Evolutionary conservation across 768 basidiomycete species (phyloP).

Genomic region (Phanerodontia chrysosporium): DNA sequence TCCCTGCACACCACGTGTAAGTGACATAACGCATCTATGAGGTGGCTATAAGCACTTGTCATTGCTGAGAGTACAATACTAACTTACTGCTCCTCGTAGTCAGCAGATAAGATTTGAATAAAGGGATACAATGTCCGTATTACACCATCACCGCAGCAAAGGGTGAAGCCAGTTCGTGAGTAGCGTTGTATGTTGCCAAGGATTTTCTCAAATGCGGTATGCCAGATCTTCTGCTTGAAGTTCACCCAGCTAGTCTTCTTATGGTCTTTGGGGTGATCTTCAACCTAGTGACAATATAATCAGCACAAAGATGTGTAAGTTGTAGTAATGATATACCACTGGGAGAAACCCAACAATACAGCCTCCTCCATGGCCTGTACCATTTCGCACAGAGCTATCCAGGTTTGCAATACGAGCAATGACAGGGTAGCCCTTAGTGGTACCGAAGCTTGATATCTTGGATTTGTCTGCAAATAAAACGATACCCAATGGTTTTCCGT

Average conservation of each 20-base stretch:
- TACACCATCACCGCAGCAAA: constrained; percentile 9
- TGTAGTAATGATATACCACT: constrained; percentile 14
- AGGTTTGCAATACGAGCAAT: constrained; percentile 19
- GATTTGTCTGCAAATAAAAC: constrained; percentile 21
- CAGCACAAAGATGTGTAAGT: neutral
- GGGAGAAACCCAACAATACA: constrained; percentile 23
- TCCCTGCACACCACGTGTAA: constrained; percentile 13
- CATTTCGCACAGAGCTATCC: constrained; percentile 13
- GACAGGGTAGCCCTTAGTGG: constrained; percentile 18
- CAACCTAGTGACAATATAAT: neutral
- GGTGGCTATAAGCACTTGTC: too few species aligned
- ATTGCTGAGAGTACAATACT: constrained; percentile 4
- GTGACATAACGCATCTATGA: constrained; percentile 19
- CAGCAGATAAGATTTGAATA: constrained; percentile 22
- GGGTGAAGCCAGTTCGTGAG: constrained; percentile 14
- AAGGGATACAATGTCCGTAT: constrained; percentile 14
- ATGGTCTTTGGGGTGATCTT: constrained; percentile 1
- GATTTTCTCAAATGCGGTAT: constrained; percentile 14
- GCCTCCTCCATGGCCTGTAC: constrained; percentile 16
- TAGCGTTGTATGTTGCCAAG: constrained; percentile 8
- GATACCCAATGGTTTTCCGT: constrained; percentile 4
- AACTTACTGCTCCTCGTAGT: constrained; percentile 26
- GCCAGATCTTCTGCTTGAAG: constrained; percentile 21
- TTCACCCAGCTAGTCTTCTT: constrained; percentile 12
- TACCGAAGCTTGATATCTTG: constrained; percentile 16